Evolutionary conservation across 441 rosid genomes (phyloP), one percentile per base, ranked within the genome.

Genomic region (Gossypium trilobum): DNA sequence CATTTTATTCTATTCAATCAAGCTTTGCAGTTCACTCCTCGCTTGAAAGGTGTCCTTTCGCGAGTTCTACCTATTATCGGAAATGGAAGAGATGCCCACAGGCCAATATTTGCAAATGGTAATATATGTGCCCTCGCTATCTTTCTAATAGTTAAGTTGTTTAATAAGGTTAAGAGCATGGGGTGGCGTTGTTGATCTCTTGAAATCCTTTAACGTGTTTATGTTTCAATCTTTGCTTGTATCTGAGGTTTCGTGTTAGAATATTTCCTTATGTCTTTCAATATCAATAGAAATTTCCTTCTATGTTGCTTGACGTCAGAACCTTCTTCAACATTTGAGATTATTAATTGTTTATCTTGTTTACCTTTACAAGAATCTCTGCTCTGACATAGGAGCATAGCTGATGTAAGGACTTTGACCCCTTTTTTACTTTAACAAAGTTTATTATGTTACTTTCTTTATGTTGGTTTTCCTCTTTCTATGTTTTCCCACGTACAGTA

Each of bases 101-200:
- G 96, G 74, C 91, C 97, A 55, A 89, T 95, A 81, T 92, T 91
- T 87, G 97, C 99, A 74, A 89, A 91, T 81, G 99, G 99, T 95
- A 85, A 74, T 69, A 51, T 76, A 11, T 14, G 44, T 50, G 7
- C 44, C 44, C 14, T 14, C 25, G 1, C 25, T 67, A 25, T n/a
- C 5, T 46, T 23, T 23, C 22, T n/a, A 23, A 25, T 25, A 67
- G 10, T 48, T 50, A 1, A 20, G 70, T 23, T 23, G 1, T n/a
- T 46, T 22, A 66, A 7, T 44, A 14, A 39, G 22, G 0, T 39
- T 63, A 39, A 48, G 57, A 46, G 70, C 70, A 58, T 11, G 16
- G 17, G 6, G 2, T 58, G 8, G 11, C 31, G 14, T 39, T 64
- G 23, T 20, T 39, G 4, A 19, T 39, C 23, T 5, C 33, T 17